Evolutionary conservation across 352 stramenopile species (phyloP).

Genomic region (Phytophthora melonis): DNA sequence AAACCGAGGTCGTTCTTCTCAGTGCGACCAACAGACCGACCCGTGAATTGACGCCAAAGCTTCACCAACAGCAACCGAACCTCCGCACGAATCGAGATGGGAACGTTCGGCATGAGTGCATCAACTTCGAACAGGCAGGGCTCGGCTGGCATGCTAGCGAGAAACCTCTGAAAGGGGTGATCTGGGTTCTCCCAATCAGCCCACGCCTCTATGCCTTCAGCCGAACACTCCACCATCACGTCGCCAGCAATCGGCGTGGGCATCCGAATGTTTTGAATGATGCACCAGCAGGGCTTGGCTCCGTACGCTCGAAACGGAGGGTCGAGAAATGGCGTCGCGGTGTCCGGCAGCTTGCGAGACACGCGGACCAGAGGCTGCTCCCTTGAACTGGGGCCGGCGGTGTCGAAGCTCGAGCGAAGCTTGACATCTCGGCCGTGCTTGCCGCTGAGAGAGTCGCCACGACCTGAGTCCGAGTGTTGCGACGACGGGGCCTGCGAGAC

Average conservation of each 20-base stretch:
- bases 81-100: neutral
- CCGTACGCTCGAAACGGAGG: neutral
- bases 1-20: slow-evolving; percentile 1
- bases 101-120: neutral
- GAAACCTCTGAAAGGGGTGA: neutral
- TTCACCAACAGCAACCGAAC: neutral
- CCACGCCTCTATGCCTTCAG: neutral
- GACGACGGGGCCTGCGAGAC: too few species aligned
- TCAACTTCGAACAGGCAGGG: neutral
- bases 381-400: neutral
- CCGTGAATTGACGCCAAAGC: neutral
- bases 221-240: neutral
- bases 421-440: too few species aligned
- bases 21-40: neutral
- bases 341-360: neutral
- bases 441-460: too few species aligned
- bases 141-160: neutral
- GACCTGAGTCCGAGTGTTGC: too few species aligned
- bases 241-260: neutral
- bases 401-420: too few species aligned
- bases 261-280: neutral
- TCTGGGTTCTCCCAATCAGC: neutral
- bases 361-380: neutral
- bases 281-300: neutral
- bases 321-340: rapidly evolving